Conservation (phyloP, 1,139 yeast genomes). For the Hansenula anomala region DNA sequence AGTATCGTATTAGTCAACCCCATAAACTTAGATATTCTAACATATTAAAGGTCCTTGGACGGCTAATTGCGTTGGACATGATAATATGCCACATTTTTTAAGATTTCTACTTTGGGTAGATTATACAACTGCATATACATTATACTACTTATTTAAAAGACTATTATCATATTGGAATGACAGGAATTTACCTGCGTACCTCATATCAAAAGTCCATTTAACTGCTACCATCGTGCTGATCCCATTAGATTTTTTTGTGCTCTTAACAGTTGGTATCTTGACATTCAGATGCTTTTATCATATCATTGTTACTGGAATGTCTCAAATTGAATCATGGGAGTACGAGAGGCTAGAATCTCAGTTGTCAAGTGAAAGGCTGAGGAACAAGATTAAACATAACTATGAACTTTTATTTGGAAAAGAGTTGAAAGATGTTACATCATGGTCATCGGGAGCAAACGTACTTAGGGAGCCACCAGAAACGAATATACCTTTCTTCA, state of each 20-base stretch:
- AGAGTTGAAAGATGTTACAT: slow-evolving; percentile 39
- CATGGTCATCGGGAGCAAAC: slow-evolving; percentile 34
- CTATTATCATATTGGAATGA: slow-evolving; percentile 44
- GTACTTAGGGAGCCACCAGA: slow-evolving; percentile 17
- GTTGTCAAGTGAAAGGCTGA: slow-evolving; percentile 46
- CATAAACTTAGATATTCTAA: background rate
- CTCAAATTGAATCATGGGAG: slow-evolving; percentile 95
- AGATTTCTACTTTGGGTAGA: slow-evolving; percentile 72
- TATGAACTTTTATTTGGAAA: slow-evolving; percentile 38
- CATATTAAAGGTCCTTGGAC: slow-evolving; percentile 59
- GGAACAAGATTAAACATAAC: slow-evolving; percentile 46
- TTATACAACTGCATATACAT: slow-evolving; percentile 46
- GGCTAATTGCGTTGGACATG: slow-evolving; percentile 75
- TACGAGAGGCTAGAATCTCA: slow-evolving; percentile 72
- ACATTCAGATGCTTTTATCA: slow-evolving; percentile 57
- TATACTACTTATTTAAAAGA: slow-evolving; percentile 38
- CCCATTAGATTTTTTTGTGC: slow-evolving; percentile 55
- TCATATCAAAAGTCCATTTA: slow-evolving; percentile 50
- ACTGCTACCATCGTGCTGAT: slow-evolving; percentile 50
- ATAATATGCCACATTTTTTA: slow-evolving; percentile 76
- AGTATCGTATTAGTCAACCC: slow-evolving; percentile 18
- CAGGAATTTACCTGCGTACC: slow-evolving; percentile 55
- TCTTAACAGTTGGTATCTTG: slow-evolving; percentile 52
- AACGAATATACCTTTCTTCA: slow-evolving; percentile 29
- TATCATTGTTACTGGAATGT: slow-evolving; percentile 61